These are phyloP conservation scores for Hypoxylon sp. DNA, from an alignment of 2,329 filamentous ascomycete species.

Conservation along the genomic window DNA sequence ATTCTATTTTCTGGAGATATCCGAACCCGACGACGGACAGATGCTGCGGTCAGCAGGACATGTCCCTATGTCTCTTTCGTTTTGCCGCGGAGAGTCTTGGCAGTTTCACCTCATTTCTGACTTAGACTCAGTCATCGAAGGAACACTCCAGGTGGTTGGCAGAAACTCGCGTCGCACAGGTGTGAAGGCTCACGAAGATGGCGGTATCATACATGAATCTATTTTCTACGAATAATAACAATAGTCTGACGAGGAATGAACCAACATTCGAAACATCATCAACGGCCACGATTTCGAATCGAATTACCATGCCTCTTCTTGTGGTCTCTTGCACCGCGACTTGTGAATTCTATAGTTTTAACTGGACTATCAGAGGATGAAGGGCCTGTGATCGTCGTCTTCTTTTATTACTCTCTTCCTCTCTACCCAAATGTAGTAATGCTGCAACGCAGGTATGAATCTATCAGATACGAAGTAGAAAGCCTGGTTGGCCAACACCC, in stretches of 20 bases:
- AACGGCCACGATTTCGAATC: background rate
- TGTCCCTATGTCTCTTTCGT: background rate
- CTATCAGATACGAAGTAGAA: too few species aligned
- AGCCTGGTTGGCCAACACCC: constrained; percentile 23
- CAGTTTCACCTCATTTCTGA: background rate
- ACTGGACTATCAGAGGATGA: background rate
- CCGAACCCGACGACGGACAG: background rate
- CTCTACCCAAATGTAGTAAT: constrained; percentile 27
- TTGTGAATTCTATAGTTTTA: background rate
- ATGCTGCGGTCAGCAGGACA: background rate
- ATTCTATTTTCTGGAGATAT: background rate
- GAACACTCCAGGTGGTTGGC: background rate
- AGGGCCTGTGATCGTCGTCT: background rate
- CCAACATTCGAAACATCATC: background rate
- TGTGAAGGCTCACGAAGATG: background rate
- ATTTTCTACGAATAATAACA: background rate
- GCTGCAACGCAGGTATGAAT: constrained; percentile 17
- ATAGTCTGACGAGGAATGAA: background rate
- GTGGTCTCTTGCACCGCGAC: background rate
- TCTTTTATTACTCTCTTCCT: background rate
- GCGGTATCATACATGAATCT: background rate
- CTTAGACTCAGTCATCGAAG: background rate
- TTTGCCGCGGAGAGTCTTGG: background rate
- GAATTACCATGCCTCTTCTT: background rate
- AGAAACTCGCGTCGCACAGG: background rate